Evolutionary conservation across 805 yeast genomes (phyloP).

Genomic region (Saccharomyces kudriavzevii): DNA sequence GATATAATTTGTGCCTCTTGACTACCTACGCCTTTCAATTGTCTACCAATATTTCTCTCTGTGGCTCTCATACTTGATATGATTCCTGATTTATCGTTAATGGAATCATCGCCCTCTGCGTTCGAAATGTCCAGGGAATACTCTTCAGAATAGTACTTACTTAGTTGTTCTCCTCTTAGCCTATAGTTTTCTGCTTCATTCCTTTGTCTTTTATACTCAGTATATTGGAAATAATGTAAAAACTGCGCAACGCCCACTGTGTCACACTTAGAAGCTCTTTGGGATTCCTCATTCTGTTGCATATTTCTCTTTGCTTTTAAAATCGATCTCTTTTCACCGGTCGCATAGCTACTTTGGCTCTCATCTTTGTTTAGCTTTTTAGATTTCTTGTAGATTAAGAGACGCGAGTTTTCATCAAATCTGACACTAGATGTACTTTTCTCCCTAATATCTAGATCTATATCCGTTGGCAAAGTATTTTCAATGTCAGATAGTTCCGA

Average conservation of each 20-base stretch:
- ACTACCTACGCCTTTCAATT: not conserved
- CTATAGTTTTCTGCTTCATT: constrained; percentile 30
- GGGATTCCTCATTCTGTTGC: constrained; percentile 30
- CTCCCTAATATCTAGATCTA: not conserved
- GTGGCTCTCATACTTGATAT: constrained; percentile 15
- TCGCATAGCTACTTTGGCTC: not conserved
- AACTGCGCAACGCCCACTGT: constrained; percentile 32
- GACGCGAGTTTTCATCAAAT: constrained; percentile 2
- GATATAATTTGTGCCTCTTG: not conserved
- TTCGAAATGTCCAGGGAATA: constrained; percentile 12
- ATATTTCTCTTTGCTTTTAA: constrained; percentile 31
- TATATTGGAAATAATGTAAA: constrained; percentile 30
- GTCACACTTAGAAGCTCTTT: constrained; percentile 34
- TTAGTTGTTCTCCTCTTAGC: constrained; percentile 34
- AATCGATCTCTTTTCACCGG: constrained; percentile 27
- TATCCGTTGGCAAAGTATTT: not conserved
- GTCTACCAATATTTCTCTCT: constrained; percentile 13
- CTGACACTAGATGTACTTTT: constrained; percentile 2
- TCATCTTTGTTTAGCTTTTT: not conserved
- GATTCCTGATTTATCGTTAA: constrained; percentile 8
- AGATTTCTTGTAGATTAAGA: constrained; percentile 2
- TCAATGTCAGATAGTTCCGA: not conserved
- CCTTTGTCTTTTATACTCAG: constrained; percentile 30
- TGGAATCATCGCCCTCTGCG: not conserved
- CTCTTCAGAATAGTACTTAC: constrained; percentile 28